A percentile compares a stretch with the other conserved stretches of the same genome.
phyloP scores from a whole-genome alignment of 352 stramenopile species.

The Phytopythium cucurbitacearum region DNA sequence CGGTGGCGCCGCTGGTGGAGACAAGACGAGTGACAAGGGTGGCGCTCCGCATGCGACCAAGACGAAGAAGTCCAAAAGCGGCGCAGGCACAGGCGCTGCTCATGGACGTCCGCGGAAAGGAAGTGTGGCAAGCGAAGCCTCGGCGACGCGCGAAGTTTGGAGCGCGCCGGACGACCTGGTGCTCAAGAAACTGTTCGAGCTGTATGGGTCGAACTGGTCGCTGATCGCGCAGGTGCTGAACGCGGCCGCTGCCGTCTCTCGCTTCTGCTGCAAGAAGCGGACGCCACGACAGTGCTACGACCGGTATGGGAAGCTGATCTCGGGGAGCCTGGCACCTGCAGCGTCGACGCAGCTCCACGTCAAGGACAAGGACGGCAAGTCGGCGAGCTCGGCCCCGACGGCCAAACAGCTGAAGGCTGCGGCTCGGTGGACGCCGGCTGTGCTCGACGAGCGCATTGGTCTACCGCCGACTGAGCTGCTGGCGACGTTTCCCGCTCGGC shows the following conservation, averaged over 20 bases:
- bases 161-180: constrained; percentile 70
- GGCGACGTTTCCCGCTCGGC: constrained; percentile 36
- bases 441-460: constrained; percentile 59
- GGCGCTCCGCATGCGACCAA: constrained; percentile 15
- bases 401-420: constrained; percentile 44
- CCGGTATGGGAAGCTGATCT: constrained; percentile 83
- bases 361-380: constrained; percentile 38
- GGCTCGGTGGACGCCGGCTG: constrained; percentile 32
- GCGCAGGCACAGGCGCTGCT: constrained; percentile 7
- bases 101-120: constrained; percentile 41
- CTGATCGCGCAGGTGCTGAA: constrained; percentile 85
- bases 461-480: constrained; percentile 50
- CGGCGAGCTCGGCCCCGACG: constrained; percentile 6
- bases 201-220: constrained; percentile 87
- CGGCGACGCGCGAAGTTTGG: constrained; percentile 49
- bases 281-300: constrained; percentile 85
- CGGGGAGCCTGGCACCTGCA: constrained; percentile 26
- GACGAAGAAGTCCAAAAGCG: constrained; percentile 59
- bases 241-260: constrained; percentile 59
- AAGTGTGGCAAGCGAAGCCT: constrained; percentile 35
- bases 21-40: constrained; percentile 5
- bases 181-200: constrained; percentile 80
- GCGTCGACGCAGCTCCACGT: not conserved
- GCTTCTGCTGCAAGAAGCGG: constrained; percentile 70
- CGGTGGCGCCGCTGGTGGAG: not conserved